Evolutionary conservation across 1,139 yeast species (phyloP).

Genomic region (Geotrichum cucujoidarum): DNA sequence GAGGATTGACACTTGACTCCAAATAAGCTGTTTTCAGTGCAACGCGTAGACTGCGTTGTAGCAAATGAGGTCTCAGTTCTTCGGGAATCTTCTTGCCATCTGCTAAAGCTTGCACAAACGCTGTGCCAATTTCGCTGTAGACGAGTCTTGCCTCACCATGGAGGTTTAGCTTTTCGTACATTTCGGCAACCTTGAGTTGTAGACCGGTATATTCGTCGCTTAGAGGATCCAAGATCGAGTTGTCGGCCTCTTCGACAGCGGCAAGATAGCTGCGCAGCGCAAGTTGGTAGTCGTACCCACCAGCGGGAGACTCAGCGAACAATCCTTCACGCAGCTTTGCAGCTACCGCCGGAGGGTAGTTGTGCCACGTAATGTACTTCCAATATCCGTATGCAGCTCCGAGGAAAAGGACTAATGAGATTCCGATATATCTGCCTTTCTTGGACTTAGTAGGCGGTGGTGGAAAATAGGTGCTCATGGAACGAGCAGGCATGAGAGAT

Average conservation of each 20-base stretch:
- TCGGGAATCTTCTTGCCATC: constrained; percentile 35
- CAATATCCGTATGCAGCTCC: constrained; percentile 13
- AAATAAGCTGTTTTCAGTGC: constrained; percentile 63
- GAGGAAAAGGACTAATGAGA: constrained; percentile 2
- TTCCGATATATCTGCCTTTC: constrained; percentile 1
- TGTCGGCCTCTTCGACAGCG: constrained; percentile 45
- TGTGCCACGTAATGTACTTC: constrained; percentile 30
- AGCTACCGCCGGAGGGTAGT: constrained; percentile 59
- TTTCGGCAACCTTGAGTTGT: constrained; percentile 78
- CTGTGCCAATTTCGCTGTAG: constrained; percentile 62
- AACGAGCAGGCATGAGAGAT: too few species aligned
- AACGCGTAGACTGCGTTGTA: constrained; percentile 67
- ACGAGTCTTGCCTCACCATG: constrained; percentile 57
- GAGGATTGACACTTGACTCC: constrained; percentile 45
- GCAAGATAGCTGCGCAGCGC: constrained; percentile 67
- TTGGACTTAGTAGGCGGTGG: constrained; percentile 7
- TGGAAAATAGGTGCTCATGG: constrained; percentile 8
- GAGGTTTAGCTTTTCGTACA: constrained; percentile 66
- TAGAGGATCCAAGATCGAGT: constrained; percentile 46
- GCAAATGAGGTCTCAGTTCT: constrained; percentile 46
- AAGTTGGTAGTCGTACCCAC: constrained; percentile 53
- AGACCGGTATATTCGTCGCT: constrained; percentile 78
- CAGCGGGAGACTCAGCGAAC: constrained; percentile 71
- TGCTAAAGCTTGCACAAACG: constrained; percentile 54
- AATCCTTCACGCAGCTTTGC: constrained; percentile 64